Evolutionary conservation across 2,329 filamentous ascomycete genomes (phyloP).

Genomic region (Curvularia verruculosa): DNA sequence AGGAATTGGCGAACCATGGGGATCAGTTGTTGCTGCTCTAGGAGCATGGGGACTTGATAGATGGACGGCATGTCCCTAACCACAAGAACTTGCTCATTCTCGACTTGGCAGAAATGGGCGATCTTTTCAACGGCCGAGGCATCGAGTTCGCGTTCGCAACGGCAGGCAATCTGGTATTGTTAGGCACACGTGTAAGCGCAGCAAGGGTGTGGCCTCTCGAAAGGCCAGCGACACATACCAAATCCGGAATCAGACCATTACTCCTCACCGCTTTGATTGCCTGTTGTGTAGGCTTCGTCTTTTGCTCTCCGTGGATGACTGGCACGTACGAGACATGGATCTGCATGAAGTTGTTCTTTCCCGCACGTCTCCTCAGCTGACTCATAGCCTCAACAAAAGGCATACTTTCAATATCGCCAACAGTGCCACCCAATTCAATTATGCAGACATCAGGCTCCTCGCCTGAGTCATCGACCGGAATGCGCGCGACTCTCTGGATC

Average conservation of each 20-base stretch:
- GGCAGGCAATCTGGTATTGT: conserved; percentile 77
- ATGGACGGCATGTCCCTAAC: conserved; percentile 88
- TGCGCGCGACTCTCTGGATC: conserved; percentile 83
- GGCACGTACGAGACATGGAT: conserved; percentile 92
- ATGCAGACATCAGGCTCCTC: conserved; percentile 91
- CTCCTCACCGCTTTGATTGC: conserved; percentile 85
- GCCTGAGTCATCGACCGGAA: conserved; percentile 84
- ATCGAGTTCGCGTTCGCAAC: conserved; percentile 79
- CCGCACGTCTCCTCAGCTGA: conserved; percentile 74
- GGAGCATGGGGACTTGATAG: conserved; percentile 93
- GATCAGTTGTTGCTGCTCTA: conserved; percentile 80
- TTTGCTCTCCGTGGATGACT: conserved; percentile 77
- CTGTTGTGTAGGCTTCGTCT: conserved; percentile 96
- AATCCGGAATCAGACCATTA: conserved; percentile 67
- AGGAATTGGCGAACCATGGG: conserved; percentile 69
- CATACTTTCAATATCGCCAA: conserved; percentile 83
- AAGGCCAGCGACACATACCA: conserved; percentile 58
- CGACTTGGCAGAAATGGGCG: conserved; percentile 85
- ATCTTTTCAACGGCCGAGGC: conserved; percentile 82
- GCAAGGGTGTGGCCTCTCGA: background rate
- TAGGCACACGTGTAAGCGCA: background rate
- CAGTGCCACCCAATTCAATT: conserved; percentile 72
- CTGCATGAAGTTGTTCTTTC: conserved; percentile 81
- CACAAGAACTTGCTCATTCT: conserved; percentile 80
- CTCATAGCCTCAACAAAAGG: conserved; percentile 88